A percentile compares a stretch with the other conserved stretches of the same genome.
Conservation (phyloP, 257 asterid species). For the Coffea eugenioides region DNA sequence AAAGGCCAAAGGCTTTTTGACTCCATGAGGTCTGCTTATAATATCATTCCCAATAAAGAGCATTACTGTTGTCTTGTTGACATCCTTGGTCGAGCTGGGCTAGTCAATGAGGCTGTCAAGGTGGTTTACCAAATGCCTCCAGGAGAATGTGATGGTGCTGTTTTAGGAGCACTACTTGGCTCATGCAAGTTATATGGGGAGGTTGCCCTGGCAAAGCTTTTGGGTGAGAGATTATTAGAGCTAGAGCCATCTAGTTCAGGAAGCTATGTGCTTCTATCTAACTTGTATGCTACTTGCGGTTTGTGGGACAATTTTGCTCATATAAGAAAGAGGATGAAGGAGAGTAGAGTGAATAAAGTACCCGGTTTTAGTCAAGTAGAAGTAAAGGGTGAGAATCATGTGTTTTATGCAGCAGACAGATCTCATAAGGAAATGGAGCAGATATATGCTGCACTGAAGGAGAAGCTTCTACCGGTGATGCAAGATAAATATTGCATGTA, state of each 20-base stretch:
- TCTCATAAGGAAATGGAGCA: constrained; percentile 33
- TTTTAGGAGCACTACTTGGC: constrained; percentile 55
- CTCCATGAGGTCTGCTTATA: constrained; percentile 45
- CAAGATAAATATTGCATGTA: not conserved
- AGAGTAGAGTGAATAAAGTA: constrained; percentile 39
- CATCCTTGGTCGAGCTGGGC: constrained; percentile 63
- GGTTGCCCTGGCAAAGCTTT: constrained; percentile 40
- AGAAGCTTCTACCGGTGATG: constrained; percentile 23
- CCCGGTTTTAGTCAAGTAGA: constrained; percentile 69
- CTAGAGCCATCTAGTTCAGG: constrained; percentile 45
- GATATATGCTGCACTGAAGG: constrained; percentile 16
- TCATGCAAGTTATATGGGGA: constrained; percentile 64
- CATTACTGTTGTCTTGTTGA: constrained; percentile 63
- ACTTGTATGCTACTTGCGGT: constrained; percentile 60
- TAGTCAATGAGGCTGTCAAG: constrained; percentile 50
- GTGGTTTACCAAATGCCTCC: constrained; percentile 44
- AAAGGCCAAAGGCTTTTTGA: constrained; percentile 49
- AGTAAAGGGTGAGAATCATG: constrained; percentile 41
- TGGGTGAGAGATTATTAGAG: constrained; percentile 34
- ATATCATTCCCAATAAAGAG: constrained; percentile 52
- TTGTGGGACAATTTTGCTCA: constrained; percentile 62
- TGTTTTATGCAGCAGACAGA: constrained; percentile 41
- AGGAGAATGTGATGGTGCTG: constrained; percentile 35
- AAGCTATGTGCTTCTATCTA: constrained; percentile 53
- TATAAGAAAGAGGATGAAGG: constrained; percentile 44